Conservation (phyloP, 345 rosid species). For the Eucalyptus cladocalyx region DNA sequence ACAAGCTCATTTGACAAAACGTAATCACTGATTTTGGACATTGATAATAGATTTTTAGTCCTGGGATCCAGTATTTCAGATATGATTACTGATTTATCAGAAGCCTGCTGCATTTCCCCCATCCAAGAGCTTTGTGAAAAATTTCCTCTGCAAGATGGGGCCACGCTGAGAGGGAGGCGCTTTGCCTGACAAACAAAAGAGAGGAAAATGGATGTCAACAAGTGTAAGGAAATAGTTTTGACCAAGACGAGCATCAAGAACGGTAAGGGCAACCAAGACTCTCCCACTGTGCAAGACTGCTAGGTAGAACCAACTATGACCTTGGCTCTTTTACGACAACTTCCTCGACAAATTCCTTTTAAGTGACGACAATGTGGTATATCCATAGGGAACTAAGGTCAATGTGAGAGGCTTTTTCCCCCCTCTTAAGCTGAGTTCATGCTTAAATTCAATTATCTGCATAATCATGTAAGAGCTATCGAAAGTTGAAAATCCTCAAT, state of each 20-base stretch:
- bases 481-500: not conserved
- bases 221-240: not conserved
- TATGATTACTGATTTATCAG: constrained; percentile 55
- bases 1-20: constrained; percentile 70
- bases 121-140: constrained; percentile 58
- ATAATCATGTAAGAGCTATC: not conserved
- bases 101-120: constrained; percentile 79
- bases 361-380: not conserved
- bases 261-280: not conserved
- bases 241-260: not conserved
- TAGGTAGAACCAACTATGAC: not conserved
- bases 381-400: not conserved
- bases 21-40: constrained; percentile 71
- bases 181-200: constrained; percentile 32
- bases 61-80: constrained; percentile 74
- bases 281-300: not conserved
- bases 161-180: constrained; percentile 42
- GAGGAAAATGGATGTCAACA: not conserved
- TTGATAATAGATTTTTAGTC: constrained; percentile 48
- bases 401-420: not conserved
- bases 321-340: not conserved
- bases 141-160: constrained; percentile 26
- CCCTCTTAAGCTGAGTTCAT: not conserved
- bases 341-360: not conserved
- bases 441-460: not conserved